A percentile compares a stretch with the other conserved stretches of the same genome.
Conservation (phyloP, 257 asterid species). For the Solanum medicagineum region DNA sequence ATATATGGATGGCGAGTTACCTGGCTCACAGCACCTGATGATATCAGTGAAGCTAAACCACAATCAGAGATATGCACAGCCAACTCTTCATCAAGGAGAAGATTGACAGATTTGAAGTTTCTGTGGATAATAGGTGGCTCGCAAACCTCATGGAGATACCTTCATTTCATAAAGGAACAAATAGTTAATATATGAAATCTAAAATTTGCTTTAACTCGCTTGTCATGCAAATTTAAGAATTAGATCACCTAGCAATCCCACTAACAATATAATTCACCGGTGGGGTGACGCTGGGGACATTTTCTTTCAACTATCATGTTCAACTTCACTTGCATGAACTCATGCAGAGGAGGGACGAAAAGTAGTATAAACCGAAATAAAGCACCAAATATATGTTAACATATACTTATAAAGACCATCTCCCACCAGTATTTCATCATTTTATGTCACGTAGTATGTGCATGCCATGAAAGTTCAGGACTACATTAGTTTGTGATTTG, state of each 20-base stretch:
- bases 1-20: constrained; percentile 22
- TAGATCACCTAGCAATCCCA: neutral
- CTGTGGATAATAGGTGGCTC: constrained; percentile 94
- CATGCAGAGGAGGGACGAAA: neutral
- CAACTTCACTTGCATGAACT: neutral
- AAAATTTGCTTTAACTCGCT: neutral
- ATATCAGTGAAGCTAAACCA: constrained; percentile 80
- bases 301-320: neutral
- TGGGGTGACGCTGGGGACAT: neutral
- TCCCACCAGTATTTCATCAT: neutral
- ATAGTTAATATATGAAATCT: neutral
- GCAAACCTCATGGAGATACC: constrained; percentile 91
- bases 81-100: constrained; percentile 88
- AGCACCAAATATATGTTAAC: neutral
- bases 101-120: constrained; percentile 84
- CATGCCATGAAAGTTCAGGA: neutral
- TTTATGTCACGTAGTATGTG: neutral
- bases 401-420: neutral
- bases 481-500: neutral
- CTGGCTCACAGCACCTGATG: constrained; percentile 87
- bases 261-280: neutral
- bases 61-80: constrained; percentile 82
- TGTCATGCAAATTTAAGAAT: neutral
- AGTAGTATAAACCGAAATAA: neutral
- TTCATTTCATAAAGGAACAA: constrained; percentile 12